Base-by-base conservation (phyloP, 1,284 basidiomycete species). In the Ustilago bromivora region DNA sequence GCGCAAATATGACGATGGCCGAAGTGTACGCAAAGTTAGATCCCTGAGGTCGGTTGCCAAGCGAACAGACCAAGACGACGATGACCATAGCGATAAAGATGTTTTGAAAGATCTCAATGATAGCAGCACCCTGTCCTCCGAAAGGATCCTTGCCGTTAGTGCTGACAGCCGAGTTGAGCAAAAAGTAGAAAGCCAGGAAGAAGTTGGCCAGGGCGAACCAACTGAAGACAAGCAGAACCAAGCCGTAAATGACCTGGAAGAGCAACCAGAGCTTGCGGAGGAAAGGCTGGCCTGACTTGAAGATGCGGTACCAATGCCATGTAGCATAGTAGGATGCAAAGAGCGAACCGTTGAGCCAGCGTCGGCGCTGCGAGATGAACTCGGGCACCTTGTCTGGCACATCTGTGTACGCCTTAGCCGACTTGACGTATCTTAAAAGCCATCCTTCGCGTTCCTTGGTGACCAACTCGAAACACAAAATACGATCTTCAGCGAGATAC, bases 381-480 rank as follows among this genome's bases (percentile, higher is more conserved):
- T 85, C 84, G 17, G 83, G 79, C 28, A 80, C 76, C 43, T 54
- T 62, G 70, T 85, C 79, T 3, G 84, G 84, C 28, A 84, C 84
- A 53, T 84, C 84, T n/a, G 84, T 85, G 55, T 80, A 81, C 15
- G 80, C 84, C 55, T 82, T 81, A 38, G 84, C 84, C 38, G 69
- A 73, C 73, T 82, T 82, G 72, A 85, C 84, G 59, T 85, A 85
- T 40, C 77, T 76, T 61, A 85, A 57, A 4, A 85, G 72, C 84
- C 84, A 85, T 8, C 64, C 75, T n/a, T 71, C 71, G 65, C 77
- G 67, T 86, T 92, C 59, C 68, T 85, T 85, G 46, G 81, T 71
- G 51, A 77, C 79, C 28, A 85, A 71, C 76, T 85, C 84, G 61
- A 82, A 85, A 62, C 84, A 78, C 31, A 85, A 70, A 56, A 85